A percentile compares a stretch with the other conserved stretches of the same genome.
These are phyloP conservation scores for Diversispora epigaea DNA, from an alignment of 192 early-diverging fungal genomes.

Conservation along the genomic window DNA sequence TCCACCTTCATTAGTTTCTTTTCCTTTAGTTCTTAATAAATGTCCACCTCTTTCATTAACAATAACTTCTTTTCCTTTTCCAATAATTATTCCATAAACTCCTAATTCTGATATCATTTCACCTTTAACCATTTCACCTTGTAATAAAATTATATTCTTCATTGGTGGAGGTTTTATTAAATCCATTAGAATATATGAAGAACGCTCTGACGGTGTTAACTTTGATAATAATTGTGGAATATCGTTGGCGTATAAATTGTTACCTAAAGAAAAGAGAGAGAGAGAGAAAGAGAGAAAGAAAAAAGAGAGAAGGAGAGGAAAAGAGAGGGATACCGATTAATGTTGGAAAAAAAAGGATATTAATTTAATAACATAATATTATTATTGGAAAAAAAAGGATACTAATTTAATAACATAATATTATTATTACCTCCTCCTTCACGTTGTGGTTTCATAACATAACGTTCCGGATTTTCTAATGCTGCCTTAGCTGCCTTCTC, in stretches of 20 bases:
- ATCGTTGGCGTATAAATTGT: slow-evolving; percentile 90
- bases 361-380: slow-evolving; percentile 40
- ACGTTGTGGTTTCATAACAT: slow-evolving; percentile 94
- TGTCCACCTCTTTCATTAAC: slow-evolving; percentile 84
- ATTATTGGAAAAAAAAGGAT: slow-evolving; percentile 33
- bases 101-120: slow-evolving; percentile 92
- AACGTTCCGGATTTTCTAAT: slow-evolving; percentile 60
- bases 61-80: slow-evolving; percentile 51
- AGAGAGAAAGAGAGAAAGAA: no score
- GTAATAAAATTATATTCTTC: slow-evolving; percentile 71
- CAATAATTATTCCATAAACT: slow-evolving; percentile 88
- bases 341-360: not conserved
- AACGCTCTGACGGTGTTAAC: slow-evolving; percentile 64
- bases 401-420: not conserved
- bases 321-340: no score
- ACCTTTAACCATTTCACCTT: slow-evolving; percentile 67
- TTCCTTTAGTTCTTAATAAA: slow-evolving; percentile 87
- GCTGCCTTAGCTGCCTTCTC: slow-evolving; percentile 66
- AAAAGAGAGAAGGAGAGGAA: no score
- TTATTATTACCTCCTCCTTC: slow-evolving; percentile 78
- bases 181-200: slow-evolving; percentile 95
- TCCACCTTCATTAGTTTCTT: slow-evolving; percentile 87
- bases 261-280: slow-evolving; percentile 36
- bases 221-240: slow-evolving; percentile 59
- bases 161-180: slow-evolving; percentile 78